phyloP scores from a whole-genome alignment of 2,329 filamentous ascomycete genomes.

The Escovopsis sp. region DNA sequence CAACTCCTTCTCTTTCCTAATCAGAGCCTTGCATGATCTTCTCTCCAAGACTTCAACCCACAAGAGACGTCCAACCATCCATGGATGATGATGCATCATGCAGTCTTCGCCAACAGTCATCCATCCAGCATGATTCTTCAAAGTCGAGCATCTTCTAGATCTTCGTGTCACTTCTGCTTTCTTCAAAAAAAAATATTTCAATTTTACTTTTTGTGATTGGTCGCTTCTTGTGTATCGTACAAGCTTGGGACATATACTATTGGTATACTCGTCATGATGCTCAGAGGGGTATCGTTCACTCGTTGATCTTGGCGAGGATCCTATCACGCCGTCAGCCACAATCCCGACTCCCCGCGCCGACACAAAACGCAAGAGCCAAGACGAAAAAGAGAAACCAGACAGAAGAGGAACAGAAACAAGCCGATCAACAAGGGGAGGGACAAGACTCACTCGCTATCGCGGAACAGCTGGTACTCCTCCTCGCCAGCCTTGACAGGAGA shows the following conservation, averaged over 20 bases:
- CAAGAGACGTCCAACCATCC: too few species aligned
- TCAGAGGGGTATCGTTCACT: conserved; percentile 36
- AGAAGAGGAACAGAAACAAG: too few species aligned
- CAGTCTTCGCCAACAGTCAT: too few species aligned
- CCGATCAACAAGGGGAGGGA: too few species aligned
- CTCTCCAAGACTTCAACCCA: too few species aligned
- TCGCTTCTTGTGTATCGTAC: conserved; percentile 15
- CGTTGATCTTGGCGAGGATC: conserved; percentile 97
- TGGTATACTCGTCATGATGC: conserved; percentile 16
- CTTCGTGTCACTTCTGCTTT: background rate
- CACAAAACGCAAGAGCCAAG: background rate
- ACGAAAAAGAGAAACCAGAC: too few species aligned
- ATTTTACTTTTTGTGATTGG: background rate
- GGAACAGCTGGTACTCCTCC: conserved; percentile 90
- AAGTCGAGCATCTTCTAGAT: background rate
- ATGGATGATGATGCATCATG: too few species aligned
- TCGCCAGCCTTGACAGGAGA: conserved; percentile 95
- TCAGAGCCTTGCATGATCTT: too few species aligned
- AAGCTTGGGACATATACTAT: conserved; percentile 11
- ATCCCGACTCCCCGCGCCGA: too few species aligned
- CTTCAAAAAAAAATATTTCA: too few species aligned
- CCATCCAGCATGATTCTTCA: too few species aligned
- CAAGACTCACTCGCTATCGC: conserved; percentile 83
- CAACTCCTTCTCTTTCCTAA: too few species aligned
- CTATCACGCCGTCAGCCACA: conserved; percentile 29